Evolutionary conservation across 148 eudicot species (phyloP).

Genomic region (Drosera capensis): DNA sequence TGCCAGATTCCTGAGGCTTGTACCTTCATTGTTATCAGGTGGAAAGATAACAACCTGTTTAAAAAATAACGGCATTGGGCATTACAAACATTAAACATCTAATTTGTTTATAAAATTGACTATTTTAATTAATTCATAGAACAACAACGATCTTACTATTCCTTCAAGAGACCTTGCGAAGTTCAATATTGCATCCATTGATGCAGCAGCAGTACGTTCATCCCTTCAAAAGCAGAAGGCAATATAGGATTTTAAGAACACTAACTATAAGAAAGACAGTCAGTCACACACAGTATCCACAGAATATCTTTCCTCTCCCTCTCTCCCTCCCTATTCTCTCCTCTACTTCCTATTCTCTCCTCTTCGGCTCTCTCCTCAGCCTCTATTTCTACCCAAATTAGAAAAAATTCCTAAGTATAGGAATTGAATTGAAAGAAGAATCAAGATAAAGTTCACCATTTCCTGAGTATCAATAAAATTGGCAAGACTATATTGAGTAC

Average conservation of each 20-base stretch:
- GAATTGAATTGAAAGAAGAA: no score
- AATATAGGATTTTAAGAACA: neutral
- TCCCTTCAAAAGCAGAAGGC: constrained; percentile 30
- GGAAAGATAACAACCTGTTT: constrained; percentile 63
- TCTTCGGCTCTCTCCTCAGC: no score
- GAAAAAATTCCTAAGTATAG: no score
- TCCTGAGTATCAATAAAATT: no score
- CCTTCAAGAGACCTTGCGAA: constrained; percentile 52
- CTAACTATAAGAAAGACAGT: no score
- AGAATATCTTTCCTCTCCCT: no score
- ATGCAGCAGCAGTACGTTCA: constrained; percentile 68
- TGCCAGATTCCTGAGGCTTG: constrained; percentile 48
- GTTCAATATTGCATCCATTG: constrained; percentile 57
- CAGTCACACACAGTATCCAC: no score
- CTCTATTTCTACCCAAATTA: no score
- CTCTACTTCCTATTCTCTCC: no score
- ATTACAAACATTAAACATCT: constrained; percentile 1
- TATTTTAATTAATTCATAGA: constrained; percentile 1
- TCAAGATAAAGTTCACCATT: no score
- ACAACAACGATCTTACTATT: constrained; percentile 32
- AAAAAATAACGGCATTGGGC: neutral
- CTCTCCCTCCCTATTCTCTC: no score
- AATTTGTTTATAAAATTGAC: neutral
- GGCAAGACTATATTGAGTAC: no score
- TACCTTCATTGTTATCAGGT: constrained; percentile 33